These are phyloP conservation scores for Plasmodium sp. DNA, from an alignment of 169 alveolate species.

Conservation along the genomic window DNA sequence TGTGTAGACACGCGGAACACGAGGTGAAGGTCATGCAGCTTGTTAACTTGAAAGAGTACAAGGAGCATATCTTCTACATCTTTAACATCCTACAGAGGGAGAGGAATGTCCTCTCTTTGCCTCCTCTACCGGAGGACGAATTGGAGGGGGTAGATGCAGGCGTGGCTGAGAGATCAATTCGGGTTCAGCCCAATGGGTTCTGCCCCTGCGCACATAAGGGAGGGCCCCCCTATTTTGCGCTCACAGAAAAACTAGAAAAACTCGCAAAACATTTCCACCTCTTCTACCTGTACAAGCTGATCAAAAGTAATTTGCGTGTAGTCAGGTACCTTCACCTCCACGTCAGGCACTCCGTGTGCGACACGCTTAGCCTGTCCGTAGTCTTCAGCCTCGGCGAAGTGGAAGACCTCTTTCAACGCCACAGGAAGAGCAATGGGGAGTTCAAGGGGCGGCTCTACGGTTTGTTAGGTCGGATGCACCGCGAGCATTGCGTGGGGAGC, in stretches of 20 bases:
- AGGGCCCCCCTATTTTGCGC: not conserved
- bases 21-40: slow-evolving; percentile 49
- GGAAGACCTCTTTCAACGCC: slow-evolving; percentile 8
- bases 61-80: slow-evolving; percentile 46
- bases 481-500: not conserved
- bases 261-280: slow-evolving; percentile 5
- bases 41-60: slow-evolving; percentile 41
- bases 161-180: not conserved
- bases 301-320: slow-evolving; percentile 23
- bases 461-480: not conserved
- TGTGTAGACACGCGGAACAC: slow-evolving; percentile 53
- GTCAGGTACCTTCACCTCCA: slow-evolving; percentile 14
- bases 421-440: slow-evolving; percentile 6
- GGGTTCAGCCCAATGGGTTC: not conserved
- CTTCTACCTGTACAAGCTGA: slow-evolving; percentile 21
- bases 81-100: slow-evolving; percentile 40
- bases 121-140: slow-evolving; percentile 59
- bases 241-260: not conserved
- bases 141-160: not conserved
- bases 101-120: slow-evolving; percentile 22
- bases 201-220: not conserved
- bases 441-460: slow-evolving; percentile 11
- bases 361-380: slow-evolving; percentile 7
- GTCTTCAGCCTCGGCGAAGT: slow-evolving; percentile 64
- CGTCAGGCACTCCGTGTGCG: slow-evolving; percentile 9